Evolutionary conservation across 495 filamentous ascomycete species (phyloP).

Genomic region (Monascus purpureus): DNA sequence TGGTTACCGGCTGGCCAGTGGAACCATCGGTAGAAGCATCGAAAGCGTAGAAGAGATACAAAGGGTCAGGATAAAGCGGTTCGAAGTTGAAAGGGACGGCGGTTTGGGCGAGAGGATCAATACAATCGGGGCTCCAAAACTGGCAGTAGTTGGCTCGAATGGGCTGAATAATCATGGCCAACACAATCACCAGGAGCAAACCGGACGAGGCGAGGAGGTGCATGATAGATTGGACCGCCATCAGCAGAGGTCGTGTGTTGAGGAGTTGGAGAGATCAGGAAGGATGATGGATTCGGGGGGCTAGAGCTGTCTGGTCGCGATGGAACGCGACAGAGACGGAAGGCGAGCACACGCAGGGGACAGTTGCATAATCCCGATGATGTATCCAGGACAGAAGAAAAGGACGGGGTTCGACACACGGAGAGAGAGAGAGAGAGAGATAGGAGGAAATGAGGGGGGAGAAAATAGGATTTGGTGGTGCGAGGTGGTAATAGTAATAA

Average conservation of each 20-base stretch:
- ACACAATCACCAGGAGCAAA: slow-evolving; percentile 7
- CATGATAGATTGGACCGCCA: slow-evolving; percentile 8
- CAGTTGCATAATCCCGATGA: not conserved
- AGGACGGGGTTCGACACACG: too few species aligned
- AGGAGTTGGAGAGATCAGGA: too few species aligned
- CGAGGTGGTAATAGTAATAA: too few species aligned
- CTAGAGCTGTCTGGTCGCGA: not conserved
- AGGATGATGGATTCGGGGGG: slow-evolving; percentile 2
- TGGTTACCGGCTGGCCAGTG: slow-evolving; percentile 24
- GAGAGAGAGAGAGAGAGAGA: not conserved
- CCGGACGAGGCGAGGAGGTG: slow-evolving; percentile 8
- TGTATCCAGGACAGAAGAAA: too few species aligned
- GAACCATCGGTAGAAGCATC: slow-evolving; percentile 21
- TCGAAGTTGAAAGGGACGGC: slow-evolving; percentile 22
- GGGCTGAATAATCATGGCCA: slow-evolving; percentile 9
- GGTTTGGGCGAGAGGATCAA: slow-evolving; percentile 30
- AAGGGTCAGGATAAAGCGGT: slow-evolving; percentile 23
- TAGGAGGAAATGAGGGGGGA: not conserved
- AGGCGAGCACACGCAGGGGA: not conserved
- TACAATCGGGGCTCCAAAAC: slow-evolving; percentile 26
- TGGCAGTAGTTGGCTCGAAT: slow-evolving; percentile 21
- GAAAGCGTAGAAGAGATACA: slow-evolving; percentile 28
- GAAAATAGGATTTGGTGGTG: too few species aligned
- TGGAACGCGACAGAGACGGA: not conserved
- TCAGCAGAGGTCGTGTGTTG: too few species aligned